These are phyloP conservation scores for Jackrogersella multiformis DNA, from an alignment of 495 filamentous ascomycete species.

Conservation along the genomic window DNA sequence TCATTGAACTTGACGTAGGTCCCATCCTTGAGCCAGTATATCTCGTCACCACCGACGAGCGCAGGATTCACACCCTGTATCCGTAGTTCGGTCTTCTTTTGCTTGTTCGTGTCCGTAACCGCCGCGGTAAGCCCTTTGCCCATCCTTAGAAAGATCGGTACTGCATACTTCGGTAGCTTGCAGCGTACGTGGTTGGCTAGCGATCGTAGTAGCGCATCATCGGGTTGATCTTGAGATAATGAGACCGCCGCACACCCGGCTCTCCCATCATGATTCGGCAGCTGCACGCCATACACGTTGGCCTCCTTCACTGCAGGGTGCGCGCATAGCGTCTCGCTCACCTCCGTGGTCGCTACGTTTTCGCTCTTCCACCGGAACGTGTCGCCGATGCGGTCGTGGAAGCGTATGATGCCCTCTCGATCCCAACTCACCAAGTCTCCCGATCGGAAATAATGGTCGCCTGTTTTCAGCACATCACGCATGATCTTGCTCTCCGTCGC, in stretches of 20 bases:
- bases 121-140: conserved; percentile 62
- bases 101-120: conserved; percentile 86
- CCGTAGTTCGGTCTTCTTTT: conserved; percentile 78
- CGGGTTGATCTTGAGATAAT: conserved; percentile 55
- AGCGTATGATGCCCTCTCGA: conserved; percentile 77
- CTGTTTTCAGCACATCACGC: conserved; percentile 77
- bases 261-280: conserved; percentile 86
- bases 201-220: conserved; percentile 58
- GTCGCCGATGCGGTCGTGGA: conserved; percentile 90
- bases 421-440: conserved; percentile 84
- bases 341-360: conserved; percentile 89
- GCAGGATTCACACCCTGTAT: conserved; percentile 75
- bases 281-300: conserved; percentile 86
- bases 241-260: conserved; percentile 83
- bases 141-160: conserved; percentile 80
- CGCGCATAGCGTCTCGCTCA: conserved; percentile 73
- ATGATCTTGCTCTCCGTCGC: conserved; percentile 84
- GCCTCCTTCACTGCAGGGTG: conserved; percentile 77
- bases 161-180: conserved; percentile 74
- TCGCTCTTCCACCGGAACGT: conserved; percentile 97
- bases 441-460: conserved; percentile 86
- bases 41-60: conserved; percentile 64
- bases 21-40: conserved; percentile 72
- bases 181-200: conserved; percentile 67
- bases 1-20: conserved; percentile 73